phyloP scores from a whole-genome alignment of 192 early-diverging fungal species.

The Borealophlyctis nickersoniae region DNA sequence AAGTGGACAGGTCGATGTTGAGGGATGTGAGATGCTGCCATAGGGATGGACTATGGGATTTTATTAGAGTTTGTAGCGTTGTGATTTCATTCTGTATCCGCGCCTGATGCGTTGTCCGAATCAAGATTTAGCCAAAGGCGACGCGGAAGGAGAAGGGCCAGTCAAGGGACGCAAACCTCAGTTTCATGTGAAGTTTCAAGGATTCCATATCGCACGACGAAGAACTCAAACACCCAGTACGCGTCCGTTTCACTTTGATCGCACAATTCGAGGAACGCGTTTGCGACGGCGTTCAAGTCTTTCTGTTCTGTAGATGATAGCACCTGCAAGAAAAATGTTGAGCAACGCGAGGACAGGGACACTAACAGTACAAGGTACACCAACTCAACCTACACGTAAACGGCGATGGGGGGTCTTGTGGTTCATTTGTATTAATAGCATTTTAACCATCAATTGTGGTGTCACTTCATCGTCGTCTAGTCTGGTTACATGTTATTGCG shows the following conservation, averaged over 20 bases:
- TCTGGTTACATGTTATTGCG: background rate
- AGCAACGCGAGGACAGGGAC: background rate
- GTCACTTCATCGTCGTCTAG: slow-evolving; percentile 10
- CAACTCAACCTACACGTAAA: background rate
- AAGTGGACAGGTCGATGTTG: slow-evolving; percentile 1
- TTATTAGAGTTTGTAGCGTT: slow-evolving; percentile 27
- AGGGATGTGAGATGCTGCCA: slow-evolving; percentile 20
- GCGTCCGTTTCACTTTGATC: slow-evolving; percentile 41
- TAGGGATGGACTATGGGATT: slow-evolving; percentile 23
- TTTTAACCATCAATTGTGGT: slow-evolving; percentile 16
- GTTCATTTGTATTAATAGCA: slow-evolving; percentile 30
- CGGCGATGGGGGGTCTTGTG: background rate
- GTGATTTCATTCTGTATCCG: slow-evolving; percentile 21
- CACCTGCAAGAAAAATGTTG: background rate
- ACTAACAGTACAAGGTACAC: background rate
- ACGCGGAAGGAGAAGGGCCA: background rate
- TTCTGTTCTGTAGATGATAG: slow-evolving; percentile 8
- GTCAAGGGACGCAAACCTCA: too few relatives aligned
- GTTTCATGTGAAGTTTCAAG: background rate
- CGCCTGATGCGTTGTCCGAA: background rate
- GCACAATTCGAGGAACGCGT: slow-evolving; percentile 40
- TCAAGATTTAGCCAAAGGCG: background rate
- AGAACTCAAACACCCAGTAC: slow-evolving; percentile 40
- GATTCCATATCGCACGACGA: slow-evolving; percentile 24
- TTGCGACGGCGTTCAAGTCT: slow-evolving; percentile 31